Evolutionary conservation across 2,329 filamentous ascomycete species (phyloP).

Genomic region (Ophiostoma sp.): DNA sequence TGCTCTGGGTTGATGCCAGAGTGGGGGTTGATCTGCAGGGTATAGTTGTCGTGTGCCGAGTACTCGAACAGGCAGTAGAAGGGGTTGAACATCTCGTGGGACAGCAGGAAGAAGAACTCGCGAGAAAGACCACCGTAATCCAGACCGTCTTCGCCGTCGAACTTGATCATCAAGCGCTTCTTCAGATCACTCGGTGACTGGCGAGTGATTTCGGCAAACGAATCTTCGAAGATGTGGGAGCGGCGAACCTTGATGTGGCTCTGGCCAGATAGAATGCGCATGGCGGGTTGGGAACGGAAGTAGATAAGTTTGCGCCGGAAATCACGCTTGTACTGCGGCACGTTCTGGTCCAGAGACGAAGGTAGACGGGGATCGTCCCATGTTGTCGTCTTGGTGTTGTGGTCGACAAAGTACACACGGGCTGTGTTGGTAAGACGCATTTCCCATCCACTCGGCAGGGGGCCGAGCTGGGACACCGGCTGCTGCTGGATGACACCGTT

Average conservation of each 20-base stretch:
- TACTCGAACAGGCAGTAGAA: conserved; percentile 99
- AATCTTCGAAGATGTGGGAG: conserved; percentile 97
- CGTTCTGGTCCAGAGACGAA: conserved; percentile 94
- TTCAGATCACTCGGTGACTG: conserved; percentile 94
- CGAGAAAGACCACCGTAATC: conserved; percentile 96
- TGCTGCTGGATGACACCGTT: conserved; percentile 92
- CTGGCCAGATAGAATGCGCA: conserved; percentile 91
- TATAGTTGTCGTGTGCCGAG: conserved; percentile 99
- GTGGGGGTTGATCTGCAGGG: conserved; percentile 97
- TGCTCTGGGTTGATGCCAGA: conserved; percentile 99
- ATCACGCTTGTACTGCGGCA: conserved; percentile 98
- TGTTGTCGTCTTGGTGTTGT: conserved; percentile 98
- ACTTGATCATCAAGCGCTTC: conserved; percentile 99
- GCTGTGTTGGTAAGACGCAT: conserved; percentile 99
- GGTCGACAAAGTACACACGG: conserved; percentile 96
- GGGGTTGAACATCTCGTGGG: conserved; percentile 99
- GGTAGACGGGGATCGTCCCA: conserved; percentile 97
- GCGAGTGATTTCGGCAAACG: conserved; percentile 95
- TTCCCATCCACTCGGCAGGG: conserved; percentile 95
- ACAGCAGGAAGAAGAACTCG: conserved; percentile 99
- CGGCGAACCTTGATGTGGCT: conserved; percentile 97
- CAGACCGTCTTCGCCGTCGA: conserved; percentile 94
- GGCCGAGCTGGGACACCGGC: conserved; percentile 92
- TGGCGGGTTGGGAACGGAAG: conserved; percentile 94
- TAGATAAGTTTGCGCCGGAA: conserved; percentile 98